Base-by-base conservation (phyloP, 2,329 filamentous ascomycete genomes). In the Colletotrichum lindemuthianum region DNA sequence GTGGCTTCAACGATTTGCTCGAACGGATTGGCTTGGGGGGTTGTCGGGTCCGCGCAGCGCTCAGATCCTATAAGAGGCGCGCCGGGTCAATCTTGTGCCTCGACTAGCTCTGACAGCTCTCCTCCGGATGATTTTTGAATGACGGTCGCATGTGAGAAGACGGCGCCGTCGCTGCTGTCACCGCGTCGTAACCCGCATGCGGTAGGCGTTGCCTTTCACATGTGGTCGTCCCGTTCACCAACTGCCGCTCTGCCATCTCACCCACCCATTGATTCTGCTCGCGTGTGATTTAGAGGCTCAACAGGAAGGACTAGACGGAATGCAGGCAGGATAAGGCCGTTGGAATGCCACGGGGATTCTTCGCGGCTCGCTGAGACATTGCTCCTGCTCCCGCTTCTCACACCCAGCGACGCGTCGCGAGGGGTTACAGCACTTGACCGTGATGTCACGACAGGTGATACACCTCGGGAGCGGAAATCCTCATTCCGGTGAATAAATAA, bases 401-500 rank as follows among this genome's bases (percentile, higher is more conserved):
- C 11, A 12, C 24, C 24, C 24, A n/a, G 10, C 16, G 34, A 57
- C 16, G 43, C 11, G 43, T 55, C 53, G 41, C 43, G 10, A 43
- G 13, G 11, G 11, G 13, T 43, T 40, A 13, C 36, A n/a, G 15
- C 40, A 39, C 43, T 55, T 54, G 52, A 33, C 44, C 24, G 36
- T 58, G 55, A 60, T 63, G 37, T 48, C 45, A 45, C 12, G 36
- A 36, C n/a, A 16, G 5, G 24, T 24, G 8, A 8, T 34, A 45
- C 40, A 34, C 40, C 37, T 34, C 41, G 24, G 51, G 3, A 10
- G 24, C 24, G 4, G 24, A 4, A 8, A 39, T n/a, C 7, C 24
- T 16, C 8, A 47, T 10, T 43, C 15, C 24, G 24, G 24, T 24
- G 24, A 24, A 24, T 4, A 24, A 24, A 24, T 24, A n/a, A n/a